Conservation (phyloP, 805 yeast species). For the Candida insectorum region DNA sequence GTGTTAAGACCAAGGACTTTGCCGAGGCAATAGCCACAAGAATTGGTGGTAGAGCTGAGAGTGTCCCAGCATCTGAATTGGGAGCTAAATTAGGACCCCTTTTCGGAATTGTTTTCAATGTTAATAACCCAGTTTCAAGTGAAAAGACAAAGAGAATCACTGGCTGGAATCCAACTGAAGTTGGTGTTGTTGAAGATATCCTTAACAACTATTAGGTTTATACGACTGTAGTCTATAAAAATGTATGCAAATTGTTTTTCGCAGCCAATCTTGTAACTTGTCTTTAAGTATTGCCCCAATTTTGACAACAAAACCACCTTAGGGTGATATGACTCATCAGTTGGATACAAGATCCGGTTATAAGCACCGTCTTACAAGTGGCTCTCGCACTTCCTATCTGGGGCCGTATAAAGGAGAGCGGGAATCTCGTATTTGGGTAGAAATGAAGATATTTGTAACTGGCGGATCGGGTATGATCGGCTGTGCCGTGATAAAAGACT, state of each 20-base stretch:
- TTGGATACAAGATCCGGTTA: too few relatives aligned
- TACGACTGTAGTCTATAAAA: too few relatives aligned
- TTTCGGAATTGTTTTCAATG: constrained; percentile 1
- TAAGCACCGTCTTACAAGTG: too few relatives aligned
- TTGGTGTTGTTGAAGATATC: constrained; percentile 5
- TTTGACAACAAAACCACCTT: too few relatives aligned
- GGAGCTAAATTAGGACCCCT: background rate
- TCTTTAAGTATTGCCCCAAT: too few relatives aligned
- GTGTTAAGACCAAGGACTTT: constrained; percentile 1
- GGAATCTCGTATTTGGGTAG: too few relatives aligned
- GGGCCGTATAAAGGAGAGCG: too few relatives aligned
- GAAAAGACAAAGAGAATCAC: constrained; percentile 3
- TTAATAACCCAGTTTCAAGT: constrained; percentile 1
- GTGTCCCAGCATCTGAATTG: constrained; percentile 1
- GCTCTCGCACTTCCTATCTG: too few relatives aligned
- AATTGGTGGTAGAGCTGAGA: background rate
- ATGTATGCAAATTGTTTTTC: too few relatives aligned
- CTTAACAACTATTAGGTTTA: constrained; percentile 1
- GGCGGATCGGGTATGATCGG: constrained; percentile 37
- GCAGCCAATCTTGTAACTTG: too few relatives aligned
- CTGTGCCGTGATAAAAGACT: constrained; percentile 14
- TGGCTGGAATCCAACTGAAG: constrained; percentile 4
- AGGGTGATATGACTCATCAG: too few relatives aligned
- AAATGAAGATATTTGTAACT: constrained; percentile 30
- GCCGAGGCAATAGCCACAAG: constrained; percentile 4